These are phyloP conservation scores for Alternaria tenuissima DNA, from an alignment of 2,329 filamentous ascomycete genomes.

Conservation along the genomic window DNA sequence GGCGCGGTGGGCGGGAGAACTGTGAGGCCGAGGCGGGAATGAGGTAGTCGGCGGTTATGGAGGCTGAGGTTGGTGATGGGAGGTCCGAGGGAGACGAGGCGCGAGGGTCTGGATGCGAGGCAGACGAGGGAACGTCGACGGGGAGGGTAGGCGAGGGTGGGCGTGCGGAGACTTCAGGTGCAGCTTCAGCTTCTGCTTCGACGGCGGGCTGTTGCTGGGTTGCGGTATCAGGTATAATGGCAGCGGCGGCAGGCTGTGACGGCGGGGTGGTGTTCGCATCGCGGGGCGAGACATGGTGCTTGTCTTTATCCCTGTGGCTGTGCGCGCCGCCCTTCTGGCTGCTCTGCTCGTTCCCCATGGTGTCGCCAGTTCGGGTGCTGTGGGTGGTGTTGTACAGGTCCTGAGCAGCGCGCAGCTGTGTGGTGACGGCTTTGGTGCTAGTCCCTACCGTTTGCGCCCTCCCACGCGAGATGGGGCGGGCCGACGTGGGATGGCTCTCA, in stretches of 20 bases:
- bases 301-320: slow-evolving; percentile 11
- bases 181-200: neutral
- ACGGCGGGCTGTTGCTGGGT: neutral
- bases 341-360: slow-evolving; percentile 54
- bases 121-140: slow-evolving; percentile 50
- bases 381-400: slow-evolving; percentile 26
- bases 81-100: slow-evolving; percentile 16
- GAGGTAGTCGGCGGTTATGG: slow-evolving; percentile 49
- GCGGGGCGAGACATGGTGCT: slow-evolving; percentile 16
- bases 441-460: slow-evolving; percentile 38
- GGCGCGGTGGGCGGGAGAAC: slow-evolving; percentile 77
- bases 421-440: slow-evolving; percentile 32
- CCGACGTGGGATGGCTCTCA: slow-evolving; percentile 39
- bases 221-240: slow-evolving; percentile 42
- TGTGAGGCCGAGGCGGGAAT: slow-evolving; percentile 44
- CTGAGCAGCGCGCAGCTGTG: slow-evolving; percentile 43
- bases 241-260: neutral
- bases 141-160: slow-evolving; percentile 45
- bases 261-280: neutral
- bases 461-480: slow-evolving; percentile 38
- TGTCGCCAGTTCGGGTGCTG: neutral
- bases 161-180: slow-evolving; percentile 6
- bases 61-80: slow-evolving; percentile 37
- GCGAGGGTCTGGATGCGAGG: slow-evolving; percentile 27
- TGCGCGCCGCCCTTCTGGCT: slow-evolving; percentile 32